Conservation (phyloP, 768 basidiomycete species). For the Mycena floridula region DNA sequence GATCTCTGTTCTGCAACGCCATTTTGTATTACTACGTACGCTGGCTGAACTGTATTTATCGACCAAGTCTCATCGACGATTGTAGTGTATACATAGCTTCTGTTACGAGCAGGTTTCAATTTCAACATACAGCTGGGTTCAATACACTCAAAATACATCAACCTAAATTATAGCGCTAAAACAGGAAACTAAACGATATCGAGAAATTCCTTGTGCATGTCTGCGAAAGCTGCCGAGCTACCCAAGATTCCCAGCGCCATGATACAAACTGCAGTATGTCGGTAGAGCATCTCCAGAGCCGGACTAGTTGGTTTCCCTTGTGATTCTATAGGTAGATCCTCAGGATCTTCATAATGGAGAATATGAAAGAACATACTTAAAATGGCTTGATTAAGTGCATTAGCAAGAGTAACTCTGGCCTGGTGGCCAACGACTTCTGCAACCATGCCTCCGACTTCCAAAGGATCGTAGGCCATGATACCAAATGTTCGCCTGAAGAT, state of each 20-base stretch:
- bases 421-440: slow-evolving; percentile 65
- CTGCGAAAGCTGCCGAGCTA: slow-evolving; percentile 77
- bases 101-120: too few species aligned
- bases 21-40: too few species aligned
- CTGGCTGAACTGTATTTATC: too few species aligned
- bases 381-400: slow-evolving; percentile 77
- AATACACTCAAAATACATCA: slow-evolving; percentile 3
- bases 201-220: slow-evolving; percentile 69
- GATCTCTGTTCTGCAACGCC: too few species aligned
- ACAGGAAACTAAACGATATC: slow-evolving; percentile 27
- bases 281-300: slow-evolving; percentile 69
- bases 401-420: slow-evolving; percentile 59
- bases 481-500: slow-evolving; percentile 72
- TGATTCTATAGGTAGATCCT: slow-evolving; percentile 44
- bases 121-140: neutral
- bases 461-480: slow-evolving; percentile 76
- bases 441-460: slow-evolving; percentile 57
- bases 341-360: neutral
- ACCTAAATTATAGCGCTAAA: neutral
- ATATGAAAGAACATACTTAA: slow-evolving; percentile 47
- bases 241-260: slow-evolving; percentile 69
- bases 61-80: too few species aligned
- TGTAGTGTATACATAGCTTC: too few species aligned
- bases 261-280: slow-evolving; percentile 65
- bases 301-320: slow-evolving; percentile 70